Percentiles rank a stretch among this genome's conserved stretches.
These are phyloP conservation scores for Phaeosphaeria sp. DNA, from an alignment of 2,329 filamentous ascomycete genomes.

Conservation along the genomic window DNA sequence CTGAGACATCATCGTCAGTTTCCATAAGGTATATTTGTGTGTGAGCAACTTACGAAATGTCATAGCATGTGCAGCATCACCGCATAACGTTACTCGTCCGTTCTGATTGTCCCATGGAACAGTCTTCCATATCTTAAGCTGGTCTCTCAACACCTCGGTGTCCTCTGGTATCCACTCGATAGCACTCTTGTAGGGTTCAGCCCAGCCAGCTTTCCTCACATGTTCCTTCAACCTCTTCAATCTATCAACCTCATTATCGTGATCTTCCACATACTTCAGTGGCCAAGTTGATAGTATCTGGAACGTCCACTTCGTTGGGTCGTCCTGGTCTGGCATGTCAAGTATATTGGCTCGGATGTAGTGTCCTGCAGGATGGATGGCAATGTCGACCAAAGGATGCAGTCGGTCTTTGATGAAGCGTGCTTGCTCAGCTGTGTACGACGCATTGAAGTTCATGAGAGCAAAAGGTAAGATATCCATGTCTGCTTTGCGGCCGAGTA, in stretches of 20 bases:
- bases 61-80: constrained; percentile 52
- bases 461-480: constrained; percentile 36
- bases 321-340: constrained; percentile 39
- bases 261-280: constrained; percentile 31
- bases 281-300: constrained; percentile 43
- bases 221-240: constrained; percentile 36
- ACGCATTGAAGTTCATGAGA: constrained; percentile 40
- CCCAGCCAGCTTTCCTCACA: constrained; percentile 35
- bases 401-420: constrained; percentile 30
- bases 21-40: neutral
- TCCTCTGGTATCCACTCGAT: constrained; percentile 44
- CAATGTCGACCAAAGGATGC: constrained; percentile 41
- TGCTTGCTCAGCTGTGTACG: constrained; percentile 32
- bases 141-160: constrained; percentile 36
- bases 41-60: constrained; percentile 40
- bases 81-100: constrained; percentile 45
- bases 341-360: constrained; percentile 41
- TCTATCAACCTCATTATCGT: constrained; percentile 33
- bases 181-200: constrained; percentile 42
- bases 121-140: constrained; percentile 46
- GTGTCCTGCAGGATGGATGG: constrained; percentile 39
- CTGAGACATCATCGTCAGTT: constrained; percentile 15
- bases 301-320: constrained; percentile 46
- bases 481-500: constrained; percentile 24
- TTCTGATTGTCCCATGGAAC: constrained; percentile 42